Evolutionary conservation across 768 basidiomycete genomes (phyloP).

Genomic region (Tylopilus plumbeoviolaceoides): DNA sequence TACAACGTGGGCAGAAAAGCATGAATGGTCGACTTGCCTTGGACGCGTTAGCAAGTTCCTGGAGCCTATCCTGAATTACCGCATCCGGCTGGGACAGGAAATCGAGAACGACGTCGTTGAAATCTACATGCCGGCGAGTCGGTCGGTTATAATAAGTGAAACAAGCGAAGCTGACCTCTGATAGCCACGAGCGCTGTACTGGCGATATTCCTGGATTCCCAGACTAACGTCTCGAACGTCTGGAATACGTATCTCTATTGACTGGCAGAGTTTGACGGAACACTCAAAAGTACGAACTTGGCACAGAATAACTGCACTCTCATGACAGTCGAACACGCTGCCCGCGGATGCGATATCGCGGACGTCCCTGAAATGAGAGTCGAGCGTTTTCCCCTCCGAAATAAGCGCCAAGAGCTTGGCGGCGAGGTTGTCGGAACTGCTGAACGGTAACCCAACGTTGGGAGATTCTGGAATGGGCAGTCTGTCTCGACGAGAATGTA

Average conservation of each 20-base stretch:
- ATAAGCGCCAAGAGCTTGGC: slow-evolving; percentile 8
- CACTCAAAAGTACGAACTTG: slow-evolving; percentile 2
- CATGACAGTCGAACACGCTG: slow-evolving; percentile 9
- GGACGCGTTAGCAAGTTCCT: slow-evolving; percentile 9
- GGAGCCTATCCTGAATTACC: slow-evolving; percentile 8
- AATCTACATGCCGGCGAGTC: slow-evolving; percentile 5
- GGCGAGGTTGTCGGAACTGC: slow-evolving; percentile 4
- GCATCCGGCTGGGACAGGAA: slow-evolving; percentile 12
- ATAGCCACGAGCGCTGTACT: slow-evolving; percentile 12
- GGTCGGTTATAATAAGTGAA: not conserved
- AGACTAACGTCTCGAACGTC: slow-evolving; percentile 14
- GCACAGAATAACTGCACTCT: slow-evolving; percentile 2
- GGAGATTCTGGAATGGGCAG: not conserved
- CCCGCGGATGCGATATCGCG: slow-evolving; percentile 3
- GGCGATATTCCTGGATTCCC: slow-evolving; percentile 18
- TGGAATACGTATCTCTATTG: not conserved
- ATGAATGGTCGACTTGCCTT: slow-evolving; percentile 2
- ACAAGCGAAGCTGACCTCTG: slow-evolving; percentile 6
- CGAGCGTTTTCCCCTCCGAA: slow-evolving; percentile 11
- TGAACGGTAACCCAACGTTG: slow-evolving; percentile 6
- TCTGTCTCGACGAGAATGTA: not conserved
- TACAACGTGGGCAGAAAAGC: too few species aligned
- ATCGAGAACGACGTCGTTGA: slow-evolving; percentile 19
- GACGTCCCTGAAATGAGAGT: slow-evolving; percentile 12
- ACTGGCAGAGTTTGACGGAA: not conserved